phyloP scores from a whole-genome alignment of 2,329 filamentous ascomycete species.

The Echinosphaeria canescens region DNA sequence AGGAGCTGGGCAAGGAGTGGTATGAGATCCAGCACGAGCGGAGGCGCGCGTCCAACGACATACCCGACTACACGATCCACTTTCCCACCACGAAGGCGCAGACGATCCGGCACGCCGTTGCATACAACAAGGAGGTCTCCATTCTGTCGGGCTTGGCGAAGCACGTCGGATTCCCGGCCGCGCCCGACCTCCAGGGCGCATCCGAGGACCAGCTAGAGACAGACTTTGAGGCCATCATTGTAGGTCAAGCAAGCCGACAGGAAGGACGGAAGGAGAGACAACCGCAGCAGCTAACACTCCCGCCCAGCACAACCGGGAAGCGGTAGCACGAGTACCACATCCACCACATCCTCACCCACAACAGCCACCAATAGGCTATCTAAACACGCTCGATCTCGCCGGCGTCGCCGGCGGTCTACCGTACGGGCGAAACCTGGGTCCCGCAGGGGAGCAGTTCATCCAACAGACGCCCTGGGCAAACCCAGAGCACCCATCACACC shows the following conservation, averaged over 20 bases:
- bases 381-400: too few relatives aligned
- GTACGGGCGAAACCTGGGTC: slow-evolving; percentile 27
- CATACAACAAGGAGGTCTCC: slow-evolving; percentile 91
- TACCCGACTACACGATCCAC: slow-evolving; percentile 62
- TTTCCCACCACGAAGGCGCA: slow-evolving; percentile 60
- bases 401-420: slow-evolving; percentile 13
- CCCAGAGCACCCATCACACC: slow-evolving; percentile 56
- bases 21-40: slow-evolving; percentile 85
- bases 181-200: slow-evolving; percentile 61
- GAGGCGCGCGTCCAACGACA: slow-evolving; percentile 42
- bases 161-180: slow-evolving; percentile 88
- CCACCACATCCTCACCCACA: slow-evolving; percentile 3
- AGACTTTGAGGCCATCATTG: slow-evolving; percentile 76
- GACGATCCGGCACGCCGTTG: slow-evolving; percentile 64
- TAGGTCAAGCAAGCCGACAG: slow-evolving; percentile 13
- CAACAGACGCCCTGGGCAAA: slow-evolving; percentile 89
- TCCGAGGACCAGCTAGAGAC: slow-evolving; percentile 57
- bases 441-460: slow-evolving; percentile 68
- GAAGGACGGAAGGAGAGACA: neutral
- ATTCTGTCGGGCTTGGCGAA: slow-evolving; percentile 80
- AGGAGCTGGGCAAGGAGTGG: slow-evolving; percentile 70
- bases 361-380: slow-evolving; percentile 3
- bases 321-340: slow-evolving; percentile 3
- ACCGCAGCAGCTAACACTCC: slow-evolving; percentile 7
- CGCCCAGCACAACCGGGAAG: slow-evolving; percentile 11